Conservation (phyloP, 208 protist genomes). For the Wallacemonas sp. region DNA sequence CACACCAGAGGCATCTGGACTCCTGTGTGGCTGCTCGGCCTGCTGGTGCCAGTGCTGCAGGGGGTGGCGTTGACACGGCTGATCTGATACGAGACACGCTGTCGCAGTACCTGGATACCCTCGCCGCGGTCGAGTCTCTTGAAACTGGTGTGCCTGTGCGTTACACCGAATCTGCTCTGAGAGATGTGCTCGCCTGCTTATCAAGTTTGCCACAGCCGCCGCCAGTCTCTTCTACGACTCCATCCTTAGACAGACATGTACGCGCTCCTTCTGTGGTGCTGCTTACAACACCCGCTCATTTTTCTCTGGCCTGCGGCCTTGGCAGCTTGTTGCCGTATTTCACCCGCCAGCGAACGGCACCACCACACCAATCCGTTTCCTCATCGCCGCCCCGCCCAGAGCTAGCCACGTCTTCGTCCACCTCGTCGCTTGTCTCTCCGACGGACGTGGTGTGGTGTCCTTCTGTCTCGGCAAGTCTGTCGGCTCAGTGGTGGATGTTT, state of each 20-base stretch:
- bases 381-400: too few species aligned
- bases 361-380: conserved; percentile 16
- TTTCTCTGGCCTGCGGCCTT: too few species aligned
- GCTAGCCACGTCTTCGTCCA: conserved; percentile 15
- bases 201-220: background rate
- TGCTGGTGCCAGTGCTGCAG: too few species aligned
- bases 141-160: conserved; percentile 42
- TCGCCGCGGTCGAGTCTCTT: conserved; percentile 39
- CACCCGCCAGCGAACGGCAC: background rate
- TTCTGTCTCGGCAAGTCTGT: background rate
- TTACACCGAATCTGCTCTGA: conserved; percentile 21
- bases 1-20: too few species aligned
- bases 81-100: conserved; percentile 20
- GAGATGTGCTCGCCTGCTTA: conserved; percentile 19
- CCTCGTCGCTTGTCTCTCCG: conserved; percentile 18
- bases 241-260: too few species aligned
- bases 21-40: too few species aligned
- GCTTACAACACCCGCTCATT: too few species aligned
- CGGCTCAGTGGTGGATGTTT: background rate
- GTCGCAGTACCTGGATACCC: conserved; percentile 11
- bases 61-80: too few species aligned
- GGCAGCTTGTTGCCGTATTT: too few species aligned
- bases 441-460: conserved; percentile 2
- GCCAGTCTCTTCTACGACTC: too few species aligned
- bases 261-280: too few species aligned